phyloP scores from a whole-genome alignment of 345 rosid genomes.

The Salix koriyanagi region DNA sequence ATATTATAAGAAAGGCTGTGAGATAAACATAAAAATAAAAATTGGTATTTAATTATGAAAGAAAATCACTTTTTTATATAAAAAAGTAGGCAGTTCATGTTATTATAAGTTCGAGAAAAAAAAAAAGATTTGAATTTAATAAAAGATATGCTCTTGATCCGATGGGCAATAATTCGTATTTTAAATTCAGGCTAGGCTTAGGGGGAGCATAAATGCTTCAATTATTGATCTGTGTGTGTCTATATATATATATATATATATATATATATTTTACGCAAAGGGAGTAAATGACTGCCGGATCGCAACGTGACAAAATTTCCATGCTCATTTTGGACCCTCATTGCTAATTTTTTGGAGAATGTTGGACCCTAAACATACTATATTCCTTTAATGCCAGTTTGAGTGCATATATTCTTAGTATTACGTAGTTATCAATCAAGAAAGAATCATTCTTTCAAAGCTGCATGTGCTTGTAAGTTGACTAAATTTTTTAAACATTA shows the following conservation, averaged over 20 bases:
- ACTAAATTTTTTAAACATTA: not conserved
- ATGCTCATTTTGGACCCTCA: too few species aligned
- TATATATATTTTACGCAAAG: not conserved
- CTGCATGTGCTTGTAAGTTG: conserved; percentile 3
- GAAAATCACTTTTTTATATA: too few species aligned
- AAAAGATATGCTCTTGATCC: too few species aligned
- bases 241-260: too few species aligned
- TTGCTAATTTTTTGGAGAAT: not conserved
- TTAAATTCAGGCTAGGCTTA: not conserved
- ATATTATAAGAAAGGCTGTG: too few species aligned
- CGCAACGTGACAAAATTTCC: not conserved
- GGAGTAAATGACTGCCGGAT: too few species aligned
- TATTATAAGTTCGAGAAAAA: too few species aligned
- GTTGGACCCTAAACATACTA: not conserved
- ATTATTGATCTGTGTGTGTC: not conserved
- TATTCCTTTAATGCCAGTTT: not conserved
- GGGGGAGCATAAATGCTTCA: not conserved
- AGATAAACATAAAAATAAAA: too few species aligned
- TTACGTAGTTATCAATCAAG: not conserved
- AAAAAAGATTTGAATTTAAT: too few species aligned
- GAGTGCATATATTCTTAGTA: not conserved
- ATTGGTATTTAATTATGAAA: too few species aligned
- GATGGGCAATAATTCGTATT: too few species aligned
- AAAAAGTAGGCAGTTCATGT: too few species aligned
- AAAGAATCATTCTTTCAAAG: not conserved